Evolutionary conservation across 768 basidiomycete species (phyloP).

Genomic region (Xerocomellus intermedius): DNA sequence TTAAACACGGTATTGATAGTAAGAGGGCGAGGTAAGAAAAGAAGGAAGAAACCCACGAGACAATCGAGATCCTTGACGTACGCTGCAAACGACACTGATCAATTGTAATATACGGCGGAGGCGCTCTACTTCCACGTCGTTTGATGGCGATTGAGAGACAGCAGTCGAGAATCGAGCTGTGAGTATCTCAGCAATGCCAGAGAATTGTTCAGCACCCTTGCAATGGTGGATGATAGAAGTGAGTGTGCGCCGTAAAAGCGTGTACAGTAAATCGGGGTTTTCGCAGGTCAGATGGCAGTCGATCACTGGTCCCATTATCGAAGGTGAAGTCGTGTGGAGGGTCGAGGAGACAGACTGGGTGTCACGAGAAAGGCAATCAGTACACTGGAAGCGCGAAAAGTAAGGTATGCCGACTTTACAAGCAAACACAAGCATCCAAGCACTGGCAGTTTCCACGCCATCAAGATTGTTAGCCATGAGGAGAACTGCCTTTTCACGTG

Average conservation of each 20-base stretch:
- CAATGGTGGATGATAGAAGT: constrained; percentile 86
- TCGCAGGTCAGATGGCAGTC: constrained; percentile 48
- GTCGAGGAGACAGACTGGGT: constrained; percentile 76
- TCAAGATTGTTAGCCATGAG: constrained; percentile 52
- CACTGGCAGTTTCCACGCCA: constrained; percentile 59
- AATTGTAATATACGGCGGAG: constrained; percentile 56
- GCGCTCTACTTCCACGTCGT: constrained; percentile 32
- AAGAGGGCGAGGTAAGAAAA: background rate
- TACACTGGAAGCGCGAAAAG: background rate
- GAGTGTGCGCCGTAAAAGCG: constrained; percentile 65
- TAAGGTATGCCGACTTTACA: constrained; percentile 57
- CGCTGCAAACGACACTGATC: constrained; percentile 53
- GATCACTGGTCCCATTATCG: constrained; percentile 60
- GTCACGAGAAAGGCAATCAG: background rate
- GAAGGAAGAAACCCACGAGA: constrained; percentile 43
- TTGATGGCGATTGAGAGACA: constrained; percentile 1
- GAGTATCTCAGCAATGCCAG: constrained; percentile 53
- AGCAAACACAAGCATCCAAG: constrained; percentile 74
- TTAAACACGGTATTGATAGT: background rate
- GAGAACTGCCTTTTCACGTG: constrained; percentile 53
- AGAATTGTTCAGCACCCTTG: constrained; percentile 64
- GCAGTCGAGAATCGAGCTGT: constrained; percentile 37
- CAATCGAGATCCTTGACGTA: constrained; percentile 71
- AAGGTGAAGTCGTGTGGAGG: constrained; percentile 71
- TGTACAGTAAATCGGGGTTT: constrained; percentile 43